These are phyloP conservation scores for Corymbia maculata DNA, from an alignment of 345 rosid species.

Conservation along the genomic window DNA sequence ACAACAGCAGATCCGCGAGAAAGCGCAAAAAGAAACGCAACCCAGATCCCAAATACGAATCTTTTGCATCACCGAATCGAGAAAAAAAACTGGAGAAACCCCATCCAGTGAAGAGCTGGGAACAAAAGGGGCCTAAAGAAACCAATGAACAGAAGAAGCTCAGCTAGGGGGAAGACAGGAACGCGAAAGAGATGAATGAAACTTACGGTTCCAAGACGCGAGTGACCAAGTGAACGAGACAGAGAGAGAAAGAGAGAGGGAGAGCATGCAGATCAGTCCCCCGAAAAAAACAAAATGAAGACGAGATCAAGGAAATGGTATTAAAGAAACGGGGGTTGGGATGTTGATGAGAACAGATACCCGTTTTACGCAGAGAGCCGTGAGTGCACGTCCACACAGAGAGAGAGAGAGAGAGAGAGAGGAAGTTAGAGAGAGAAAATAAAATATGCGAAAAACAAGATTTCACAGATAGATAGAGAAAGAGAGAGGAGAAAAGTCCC, in stretches of 20 bases:
- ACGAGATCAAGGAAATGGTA: not conserved
- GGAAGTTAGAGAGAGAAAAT: not conserved
- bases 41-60: conserved; percentile 11
- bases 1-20: not conserved
- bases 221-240: not conserved
- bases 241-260: not conserved
- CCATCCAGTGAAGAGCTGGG: not conserved
- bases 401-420: not conserved
- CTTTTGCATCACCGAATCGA: not conserved
- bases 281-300: not conserved
- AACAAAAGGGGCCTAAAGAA: not conserved
- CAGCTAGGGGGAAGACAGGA: not conserved
- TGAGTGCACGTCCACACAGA: not conserved
- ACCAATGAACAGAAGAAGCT: not conserved
- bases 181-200: not conserved
- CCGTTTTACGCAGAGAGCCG: not conserved
- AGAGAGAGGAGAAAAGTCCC: not conserved
- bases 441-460: not conserved
- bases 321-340: not conserved
- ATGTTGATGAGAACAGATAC: not conserved
- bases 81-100: not conserved
- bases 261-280: not conserved
- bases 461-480: not conserved
- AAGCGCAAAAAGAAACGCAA: not conserved
- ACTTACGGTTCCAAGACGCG: not conserved